Evolutionary conservation across 2,329 filamentous ascomycete species (phyloP).

Genomic region (Colletotrichum sp.): DNA sequence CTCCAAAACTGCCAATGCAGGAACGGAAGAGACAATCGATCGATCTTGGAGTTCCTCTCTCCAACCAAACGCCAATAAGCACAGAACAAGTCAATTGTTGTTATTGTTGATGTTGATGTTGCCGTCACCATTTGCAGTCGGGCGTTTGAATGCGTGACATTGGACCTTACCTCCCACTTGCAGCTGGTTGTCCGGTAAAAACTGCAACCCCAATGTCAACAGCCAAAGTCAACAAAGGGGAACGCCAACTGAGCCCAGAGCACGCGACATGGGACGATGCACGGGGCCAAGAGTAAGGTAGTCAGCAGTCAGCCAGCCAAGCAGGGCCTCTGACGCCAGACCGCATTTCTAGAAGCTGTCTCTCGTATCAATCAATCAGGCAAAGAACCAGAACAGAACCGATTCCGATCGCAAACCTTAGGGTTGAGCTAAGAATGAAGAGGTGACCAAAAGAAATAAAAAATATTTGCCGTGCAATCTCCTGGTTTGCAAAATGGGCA

Average conservation of each 20-base stretch:
- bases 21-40: conserved; percentile 3
- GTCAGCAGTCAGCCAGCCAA: not conserved
- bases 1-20: not conserved
- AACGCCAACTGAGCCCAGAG: not conserved
- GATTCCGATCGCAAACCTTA: not conserved
- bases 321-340: not conserved
- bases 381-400: not conserved
- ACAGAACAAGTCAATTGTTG: not conserved
- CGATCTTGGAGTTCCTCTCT: not conserved
- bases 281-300: not conserved
- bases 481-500: not conserved
- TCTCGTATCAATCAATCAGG: not conserved
- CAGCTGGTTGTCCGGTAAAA: conserved; percentile 17
- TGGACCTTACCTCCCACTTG: not conserved
- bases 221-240: conserved; percentile 17
- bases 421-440: not conserved
- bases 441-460: not conserved
- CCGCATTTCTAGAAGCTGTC: not conserved
- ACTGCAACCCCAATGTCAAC: conserved; percentile 1
- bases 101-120: not conserved
- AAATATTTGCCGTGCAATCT: not conserved
- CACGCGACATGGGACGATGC: conserved; percentile 22
- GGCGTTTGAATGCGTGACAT: not conserved
- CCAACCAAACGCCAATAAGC: not conserved
- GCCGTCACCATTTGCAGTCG: not conserved